Percentiles rank a stretch among this genome's conserved stretches.
phyloP scores from a whole-genome alignment of 495 filamentous ascomycete species.

The Arthonia radiata region DNA sequence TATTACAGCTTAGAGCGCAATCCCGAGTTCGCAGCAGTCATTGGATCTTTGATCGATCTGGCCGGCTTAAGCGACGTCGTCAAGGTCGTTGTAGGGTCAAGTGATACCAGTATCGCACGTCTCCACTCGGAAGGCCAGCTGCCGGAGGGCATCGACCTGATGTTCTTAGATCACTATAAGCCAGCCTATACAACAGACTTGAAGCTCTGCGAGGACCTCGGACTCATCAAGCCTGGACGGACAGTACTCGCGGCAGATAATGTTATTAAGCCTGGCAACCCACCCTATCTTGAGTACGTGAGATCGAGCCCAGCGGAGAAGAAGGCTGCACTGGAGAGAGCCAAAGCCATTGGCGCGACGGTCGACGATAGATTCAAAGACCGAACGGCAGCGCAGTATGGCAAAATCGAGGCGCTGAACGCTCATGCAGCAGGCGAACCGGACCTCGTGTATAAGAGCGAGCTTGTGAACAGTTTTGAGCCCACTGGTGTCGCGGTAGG shows the following conservation, averaged over 20 bases:
- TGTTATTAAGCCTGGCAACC: slow-evolving; percentile 48
- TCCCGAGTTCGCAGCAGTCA: slow-evolving; percentile 39
- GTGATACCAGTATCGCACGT: slow-evolving; percentile 29
- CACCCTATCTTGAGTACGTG: slow-evolving; percentile 45
- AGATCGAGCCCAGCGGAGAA: slow-evolving; percentile 27
- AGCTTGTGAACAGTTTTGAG: slow-evolving; percentile 38
- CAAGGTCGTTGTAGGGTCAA: slow-evolving; percentile 38
- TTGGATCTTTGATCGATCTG: slow-evolving; percentile 34
- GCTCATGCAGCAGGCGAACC: slow-evolving; percentile 36
- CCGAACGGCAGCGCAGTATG: slow-evolving; percentile 16
- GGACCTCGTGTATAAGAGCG: slow-evolving; percentile 41
- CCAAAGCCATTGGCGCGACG: slow-evolving; percentile 5
- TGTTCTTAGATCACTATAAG: slow-evolving; percentile 59
- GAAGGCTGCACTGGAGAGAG: slow-evolving; percentile 10
- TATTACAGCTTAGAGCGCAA: slow-evolving; percentile 46
- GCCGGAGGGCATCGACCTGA: slow-evolving; percentile 32
- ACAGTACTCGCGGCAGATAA: slow-evolving; percentile 50
- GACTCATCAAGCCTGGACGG: slow-evolving; percentile 30
- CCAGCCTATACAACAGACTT: slow-evolving; percentile 43
- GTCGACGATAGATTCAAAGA: slow-evolving; percentile 9
- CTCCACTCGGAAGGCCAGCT: slow-evolving; percentile 26
- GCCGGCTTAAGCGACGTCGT: slow-evolving; percentile 43
- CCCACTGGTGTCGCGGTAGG: slow-evolving; percentile 34
- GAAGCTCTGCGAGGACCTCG: slow-evolving; percentile 44
- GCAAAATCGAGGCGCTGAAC: slow-evolving; percentile 17